Base-by-base conservation (phyloP, 139 green algal species). In the Chlamydomonas eustigma region DNA sequence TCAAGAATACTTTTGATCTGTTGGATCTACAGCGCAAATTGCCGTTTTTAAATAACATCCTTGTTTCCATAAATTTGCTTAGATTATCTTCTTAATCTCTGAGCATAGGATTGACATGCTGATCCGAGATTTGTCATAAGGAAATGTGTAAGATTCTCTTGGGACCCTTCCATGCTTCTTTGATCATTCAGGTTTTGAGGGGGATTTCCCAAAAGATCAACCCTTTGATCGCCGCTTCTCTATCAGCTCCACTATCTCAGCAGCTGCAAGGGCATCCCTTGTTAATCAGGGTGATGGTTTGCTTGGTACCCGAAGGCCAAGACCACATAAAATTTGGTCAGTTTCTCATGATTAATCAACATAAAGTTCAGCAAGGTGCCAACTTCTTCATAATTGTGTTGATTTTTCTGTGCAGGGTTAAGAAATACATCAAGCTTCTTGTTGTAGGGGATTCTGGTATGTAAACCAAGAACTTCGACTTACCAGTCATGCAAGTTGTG, bases 301-400 rank as follows among this genome's bases (percentile, higher is more conserved):
- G 52, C 83, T 90, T 37, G 83, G 86, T 6, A 69, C 81, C 3
- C 80, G 76, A 30, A 75, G 86, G 25, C 86, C 86, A 0, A 76
- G 83, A 12, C 86, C 86, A 2, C 84, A 88, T 75, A 90, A 90
- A 78, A 88, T 88, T 65, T 90, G 86, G n/a, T n/a, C n/a, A n/a
- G n/a, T n/a, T n/a, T n/a, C n/a, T 81, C 78, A 84, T 18, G 65
- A 83, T 78, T 64, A 80, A 79, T 52, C 74, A 75, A 35, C 72
- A 83, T 73, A 83, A 64, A 69, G 74, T 36, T 24, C 39, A 64
- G 6, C 5, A 64, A 28, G 66, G 6, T 51, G 31, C 30, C 18
- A 4, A 50, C 8, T 12, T 51, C 28, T n/a, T 18, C 6, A 30
- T 18, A 5, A 69, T n/a, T 5, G 58, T 37, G 58, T 6, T 31